These are phyloP conservation scores for Salix purpurea DNA, from an alignment of 345 rosid species.

Conservation along the genomic window DNA sequence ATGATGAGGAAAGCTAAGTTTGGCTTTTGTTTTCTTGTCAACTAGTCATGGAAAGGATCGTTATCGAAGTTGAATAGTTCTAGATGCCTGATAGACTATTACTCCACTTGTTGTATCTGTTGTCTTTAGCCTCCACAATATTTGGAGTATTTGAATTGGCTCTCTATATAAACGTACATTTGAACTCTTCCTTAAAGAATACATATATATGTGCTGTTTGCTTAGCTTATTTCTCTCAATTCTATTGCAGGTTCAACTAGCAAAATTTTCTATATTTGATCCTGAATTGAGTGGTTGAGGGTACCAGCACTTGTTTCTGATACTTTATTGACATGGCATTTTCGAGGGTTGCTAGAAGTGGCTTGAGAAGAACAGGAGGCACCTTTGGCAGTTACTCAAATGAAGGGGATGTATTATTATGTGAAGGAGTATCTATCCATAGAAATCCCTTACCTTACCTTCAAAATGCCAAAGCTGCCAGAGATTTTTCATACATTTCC, in stretches of 20 bases:
- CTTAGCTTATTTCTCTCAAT: constrained; percentile 14
- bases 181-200: constrained; percentile 10
- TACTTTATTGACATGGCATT: constrained; percentile 45
- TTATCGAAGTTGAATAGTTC: neutral
- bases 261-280: constrained; percentile 1
- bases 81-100: constrained; percentile 10
- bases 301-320: constrained; percentile 10
- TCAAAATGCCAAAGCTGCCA: constrained; percentile 15
- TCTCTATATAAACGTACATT: constrained; percentile 1
- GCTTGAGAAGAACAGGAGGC: constrained; percentile 47
- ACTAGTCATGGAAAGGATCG: constrained; percentile 30
- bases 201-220: neutral
- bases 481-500: constrained; percentile 20
- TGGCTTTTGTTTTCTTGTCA: constrained; percentile 28
- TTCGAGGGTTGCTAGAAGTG: constrained; percentile 44
- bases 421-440: constrained; percentile 7
- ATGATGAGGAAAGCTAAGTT: constrained; percentile 22
- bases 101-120: neutral
- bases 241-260: constrained; percentile 16
- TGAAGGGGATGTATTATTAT: constrained; percentile 14
- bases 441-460: constrained; percentile 19
- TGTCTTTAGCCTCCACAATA: constrained; percentile 12
- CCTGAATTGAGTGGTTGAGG: neutral
- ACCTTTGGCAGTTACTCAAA: constrained; percentile 16
- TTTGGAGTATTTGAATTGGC: constrained; percentile 20